Evolutionary conservation across 2,329 filamentous ascomycete genomes (phyloP), one percentile per base, ranked within the genome.

Genomic region (Beauveria caledonica): DNA sequence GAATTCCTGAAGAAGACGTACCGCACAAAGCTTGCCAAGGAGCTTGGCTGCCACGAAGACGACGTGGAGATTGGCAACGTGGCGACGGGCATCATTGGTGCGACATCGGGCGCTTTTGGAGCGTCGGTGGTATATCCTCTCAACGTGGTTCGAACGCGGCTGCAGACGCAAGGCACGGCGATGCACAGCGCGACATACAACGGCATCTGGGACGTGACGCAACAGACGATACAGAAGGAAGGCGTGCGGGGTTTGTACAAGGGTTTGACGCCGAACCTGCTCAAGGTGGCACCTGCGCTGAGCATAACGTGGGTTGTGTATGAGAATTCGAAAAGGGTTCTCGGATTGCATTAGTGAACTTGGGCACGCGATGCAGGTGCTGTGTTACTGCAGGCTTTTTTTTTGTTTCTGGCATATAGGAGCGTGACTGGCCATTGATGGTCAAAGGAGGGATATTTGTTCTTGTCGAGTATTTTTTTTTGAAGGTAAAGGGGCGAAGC

Each of bases 231-330:
- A 40, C 80, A 86, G 66, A 85, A 88, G 54, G 94, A 99, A 75
- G 94, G 94, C 1, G 72, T 89, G 42, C 82, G 89, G 62, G 94
- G 94, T 2, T 78, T 99, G 61, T 99, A 96, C 80, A 96, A 95
- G 74, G 94, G 94, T 1, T 79, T 97, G 65, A 96, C 93, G 46
- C 94, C 94, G 5, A 99, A 97, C 71, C 78, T 99, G 44, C 80
- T 99, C 67, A 99, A 99, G 78, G 94, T 99, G 40, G 92, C 94
- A 10, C 94, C 94, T 2, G 92, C 94, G 33, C 87, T 99, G 58
- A 96, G 92, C 68, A 97, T 99, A 71, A 92, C 91, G 59, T 96
- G 94, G 80, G 85, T 96, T 68, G 89, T 94, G 63, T 96, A 96
- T 70, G 92, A 96, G 76, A 94, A 94, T 70, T 86, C 89, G 60